Conservation (phyloP, 305 asterid species). For the Solanum hybrid region DNA sequence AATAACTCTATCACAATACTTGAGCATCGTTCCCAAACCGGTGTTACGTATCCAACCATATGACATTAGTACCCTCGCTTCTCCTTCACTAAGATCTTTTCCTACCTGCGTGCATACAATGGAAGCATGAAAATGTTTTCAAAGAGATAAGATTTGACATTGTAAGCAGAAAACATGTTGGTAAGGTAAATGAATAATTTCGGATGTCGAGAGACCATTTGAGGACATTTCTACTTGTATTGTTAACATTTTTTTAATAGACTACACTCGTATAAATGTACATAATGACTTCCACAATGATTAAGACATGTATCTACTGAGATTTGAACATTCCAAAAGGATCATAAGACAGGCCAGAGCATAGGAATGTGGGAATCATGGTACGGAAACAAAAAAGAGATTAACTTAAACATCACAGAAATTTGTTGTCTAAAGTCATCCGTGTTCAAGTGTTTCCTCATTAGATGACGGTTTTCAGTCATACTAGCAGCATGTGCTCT, state of each 20-base stretch:
- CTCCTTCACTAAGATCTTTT: slow-evolving; percentile 75
- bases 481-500: neutral
- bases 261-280: neutral
- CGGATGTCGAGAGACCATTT: neutral
- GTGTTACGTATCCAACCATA: slow-evolving; percentile 88
- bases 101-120: slow-evolving; percentile 44
- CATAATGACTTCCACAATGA: neutral
- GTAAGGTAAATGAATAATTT: neutral
- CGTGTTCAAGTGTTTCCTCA: neutral
- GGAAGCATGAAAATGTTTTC: neutral
- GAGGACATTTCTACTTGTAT: neutral
- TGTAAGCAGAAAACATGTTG: neutral
- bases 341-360: neutral
- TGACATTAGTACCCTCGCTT: slow-evolving; percentile 60
- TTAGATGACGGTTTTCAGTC: neutral
- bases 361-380: neutral
- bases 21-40: slow-evolving; percentile 83
- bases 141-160: neutral
- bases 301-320: neutral
- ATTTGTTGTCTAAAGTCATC: neutral
- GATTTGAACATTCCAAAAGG: neutral
- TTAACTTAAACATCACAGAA: neutral
- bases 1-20: slow-evolving; percentile 72
- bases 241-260: neutral
- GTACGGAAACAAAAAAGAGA: neutral